Conservation (phyloP, 768 basidiomycete species). For the Termitomyces sp. region DNA sequence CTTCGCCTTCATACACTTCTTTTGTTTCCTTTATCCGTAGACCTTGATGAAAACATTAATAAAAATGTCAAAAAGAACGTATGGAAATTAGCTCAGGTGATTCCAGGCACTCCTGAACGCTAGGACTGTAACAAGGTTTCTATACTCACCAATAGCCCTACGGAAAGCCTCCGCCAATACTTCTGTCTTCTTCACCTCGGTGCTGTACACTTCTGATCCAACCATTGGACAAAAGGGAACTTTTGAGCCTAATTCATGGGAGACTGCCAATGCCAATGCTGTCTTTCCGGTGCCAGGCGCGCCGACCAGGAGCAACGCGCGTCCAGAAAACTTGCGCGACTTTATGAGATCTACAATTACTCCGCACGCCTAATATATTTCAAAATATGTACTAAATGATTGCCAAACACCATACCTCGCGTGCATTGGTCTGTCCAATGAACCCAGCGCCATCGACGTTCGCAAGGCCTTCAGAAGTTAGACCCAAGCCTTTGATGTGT, state of each 20-base stretch:
- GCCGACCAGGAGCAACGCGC: conserved; percentile 88
- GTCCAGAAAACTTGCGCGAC: conserved; percentile 89
- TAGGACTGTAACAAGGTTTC: not conserved
- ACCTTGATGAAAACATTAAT: conserved; percentile 42
- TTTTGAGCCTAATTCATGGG: conserved; percentile 90
- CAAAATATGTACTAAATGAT: not conserved
- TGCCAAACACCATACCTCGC: conserved; percentile 61
- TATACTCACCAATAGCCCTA: conserved; percentile 83
- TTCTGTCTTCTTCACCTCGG: conserved; percentile 99
- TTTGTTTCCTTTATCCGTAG: conserved; percentile 99
- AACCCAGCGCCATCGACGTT: conserved; percentile 76
- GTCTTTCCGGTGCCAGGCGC: conserved; percentile 99
- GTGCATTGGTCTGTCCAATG: conserved; percentile 84
- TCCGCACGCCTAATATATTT: conserved; percentile 72
- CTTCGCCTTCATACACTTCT: conserved; percentile 97
- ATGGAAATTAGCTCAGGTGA: not conserved
- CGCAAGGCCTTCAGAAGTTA: conserved; percentile 81
- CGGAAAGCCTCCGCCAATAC: conserved; percentile 94
- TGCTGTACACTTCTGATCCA: conserved; percentile 93
- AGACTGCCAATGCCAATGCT: conserved; percentile 90
- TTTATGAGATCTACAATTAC: conserved; percentile 88
- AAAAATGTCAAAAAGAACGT: not conserved
- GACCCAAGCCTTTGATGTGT: conserved; percentile 94
- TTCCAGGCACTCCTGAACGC: not conserved
- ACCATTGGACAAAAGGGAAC: conserved; percentile 99